phyloP scores from a whole-genome alignment of 306 rosid genomes.

The Macrotyloma uniflorum region DNA sequence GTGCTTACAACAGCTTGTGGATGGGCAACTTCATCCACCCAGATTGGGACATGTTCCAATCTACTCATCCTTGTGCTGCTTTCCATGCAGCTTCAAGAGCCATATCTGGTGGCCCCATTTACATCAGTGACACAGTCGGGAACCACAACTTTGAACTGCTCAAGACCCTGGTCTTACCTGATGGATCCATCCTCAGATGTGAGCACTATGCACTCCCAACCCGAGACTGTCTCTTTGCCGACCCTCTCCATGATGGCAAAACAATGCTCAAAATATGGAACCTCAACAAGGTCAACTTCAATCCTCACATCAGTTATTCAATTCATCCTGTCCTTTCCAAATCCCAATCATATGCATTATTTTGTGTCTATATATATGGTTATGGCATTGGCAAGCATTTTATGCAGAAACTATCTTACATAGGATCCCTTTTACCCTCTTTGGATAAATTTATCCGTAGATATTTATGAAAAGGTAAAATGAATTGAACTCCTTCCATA shows the following conservation, averaged over 20 bases:
- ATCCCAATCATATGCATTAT: background rate
- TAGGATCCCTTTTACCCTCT: background rate
- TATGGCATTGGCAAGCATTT: background rate
- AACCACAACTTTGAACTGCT: slow-evolving; percentile 83
- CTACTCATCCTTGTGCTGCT: slow-evolving; percentile 90
- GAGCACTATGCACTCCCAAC: slow-evolving; percentile 84
- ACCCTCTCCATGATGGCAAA: slow-evolving; percentile 90
- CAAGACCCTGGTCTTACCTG: slow-evolving; percentile 72
- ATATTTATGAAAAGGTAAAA: too few relatives aligned
- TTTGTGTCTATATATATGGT: background rate
- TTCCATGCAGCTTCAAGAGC: slow-evolving; percentile 97
- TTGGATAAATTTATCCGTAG: background rate
- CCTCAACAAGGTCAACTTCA: slow-evolving; percentile 69
- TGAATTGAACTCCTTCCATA: too few relatives aligned
- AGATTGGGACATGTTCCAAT: slow-evolving; percentile 99
- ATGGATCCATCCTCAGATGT: slow-evolving; percentile 89
- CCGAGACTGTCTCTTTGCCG: slow-evolving; percentile 74
- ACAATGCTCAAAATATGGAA: slow-evolving; percentile 98
- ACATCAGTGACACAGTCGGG: slow-evolving; percentile 79
- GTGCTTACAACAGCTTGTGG: slow-evolving; percentile 94
- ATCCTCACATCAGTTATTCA: background rate
- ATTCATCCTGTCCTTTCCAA: background rate
- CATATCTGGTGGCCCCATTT: slow-evolving; percentile 93
- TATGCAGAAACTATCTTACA: background rate
- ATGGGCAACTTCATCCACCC: slow-evolving; percentile 97